Percentiles rank a stretch among this genome's conserved stretches.
phyloP scores from a whole-genome alignment of 352 stramenopile species.

The Phytophthora constricta region DNA sequence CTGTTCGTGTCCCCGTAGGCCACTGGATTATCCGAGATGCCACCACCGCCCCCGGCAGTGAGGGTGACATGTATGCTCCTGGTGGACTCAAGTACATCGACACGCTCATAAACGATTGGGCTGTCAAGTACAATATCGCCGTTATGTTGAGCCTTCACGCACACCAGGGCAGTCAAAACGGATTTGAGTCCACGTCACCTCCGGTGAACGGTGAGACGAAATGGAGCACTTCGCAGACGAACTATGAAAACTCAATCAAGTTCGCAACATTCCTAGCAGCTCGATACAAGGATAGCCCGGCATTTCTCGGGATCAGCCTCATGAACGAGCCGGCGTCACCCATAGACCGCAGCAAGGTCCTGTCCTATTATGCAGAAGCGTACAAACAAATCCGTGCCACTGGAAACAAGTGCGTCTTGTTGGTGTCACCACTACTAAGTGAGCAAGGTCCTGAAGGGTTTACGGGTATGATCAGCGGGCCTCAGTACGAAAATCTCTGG shows the following conservation, averaged over 20 bases:
- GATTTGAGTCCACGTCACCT: constrained; percentile 52
- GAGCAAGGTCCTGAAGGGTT: constrained; percentile 34
- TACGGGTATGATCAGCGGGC: constrained; percentile 28
- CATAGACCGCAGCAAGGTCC: constrained; percentile 25
- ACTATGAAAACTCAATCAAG: constrained; percentile 43
- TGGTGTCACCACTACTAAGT: constrained; percentile 38
- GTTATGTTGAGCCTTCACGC: constrained; percentile 65
- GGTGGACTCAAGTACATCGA: constrained; percentile 51
- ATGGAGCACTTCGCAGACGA: constrained; percentile 37
- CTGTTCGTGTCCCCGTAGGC: constrained; percentile 46
- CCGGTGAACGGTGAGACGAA: background rate
- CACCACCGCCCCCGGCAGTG: background rate
- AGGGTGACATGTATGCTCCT: constrained; percentile 25
- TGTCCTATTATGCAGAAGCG: constrained; percentile 43
- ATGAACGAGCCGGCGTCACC: constrained; percentile 55
- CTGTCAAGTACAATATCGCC: constrained; percentile 52
- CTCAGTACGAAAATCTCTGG: constrained; percentile 59
- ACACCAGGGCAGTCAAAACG: constrained; percentile 60
- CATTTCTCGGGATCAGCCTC: constrained; percentile 57
- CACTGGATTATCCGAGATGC: constrained; percentile 47
- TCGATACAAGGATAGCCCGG: constrained; percentile 48
- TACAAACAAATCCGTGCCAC: constrained; percentile 44
- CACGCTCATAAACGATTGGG: constrained; percentile 56
- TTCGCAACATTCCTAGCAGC: constrained; percentile 45
- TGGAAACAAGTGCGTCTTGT: constrained; percentile 51